Percentiles rank a stretch among this genome's conserved stretches.
Evolutionary conservation across 805 yeast genomes (phyloP).

Genomic region (Wickerhamomyces kurtzmanii): DNA sequence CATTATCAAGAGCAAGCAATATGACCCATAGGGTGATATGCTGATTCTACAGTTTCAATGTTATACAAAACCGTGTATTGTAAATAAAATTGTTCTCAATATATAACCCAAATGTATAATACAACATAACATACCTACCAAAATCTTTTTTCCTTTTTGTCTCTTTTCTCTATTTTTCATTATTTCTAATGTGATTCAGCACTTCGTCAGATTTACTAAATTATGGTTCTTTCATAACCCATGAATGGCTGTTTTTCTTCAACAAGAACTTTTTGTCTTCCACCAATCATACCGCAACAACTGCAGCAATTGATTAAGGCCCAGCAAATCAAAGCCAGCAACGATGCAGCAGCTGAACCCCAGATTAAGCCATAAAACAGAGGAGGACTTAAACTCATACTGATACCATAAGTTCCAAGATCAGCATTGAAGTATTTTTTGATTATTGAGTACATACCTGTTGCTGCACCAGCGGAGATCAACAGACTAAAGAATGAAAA

Average conservation of each 20-base stretch:
- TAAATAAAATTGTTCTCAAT: too few species aligned
- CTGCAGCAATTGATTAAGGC: slow-evolving; percentile 21
- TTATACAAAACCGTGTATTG: too few species aligned
- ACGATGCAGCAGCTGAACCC: slow-evolving; percentile 45
- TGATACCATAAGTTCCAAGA: slow-evolving; percentile 39
- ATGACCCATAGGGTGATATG: too few species aligned
- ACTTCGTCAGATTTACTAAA: too few species aligned
- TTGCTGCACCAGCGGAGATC: slow-evolving; percentile 44
- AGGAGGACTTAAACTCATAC: slow-evolving; percentile 35
- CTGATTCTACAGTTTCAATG: too few species aligned
- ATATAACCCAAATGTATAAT: too few species aligned
- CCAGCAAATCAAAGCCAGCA: slow-evolving; percentile 32
- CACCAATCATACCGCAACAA: slow-evolving; percentile 28
- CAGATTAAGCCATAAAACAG: slow-evolving; percentile 51
- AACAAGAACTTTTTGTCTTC: slow-evolving; percentile 1
- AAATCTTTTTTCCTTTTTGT: too few species aligned
- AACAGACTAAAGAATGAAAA: slow-evolving; percentile 27
- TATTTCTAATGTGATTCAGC: too few species aligned
- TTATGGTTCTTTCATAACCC: slow-evolving; percentile 2
- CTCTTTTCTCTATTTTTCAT: too few species aligned
- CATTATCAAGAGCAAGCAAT: too few species aligned
- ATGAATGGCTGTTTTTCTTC: slow-evolving; percentile 3
- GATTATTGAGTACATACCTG: slow-evolving; percentile 49
- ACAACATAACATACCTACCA: too few species aligned
- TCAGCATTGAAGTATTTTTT: slow-evolving; percentile 40